phyloP scores from a whole-genome alignment of 2,329 filamentous ascomycete species.

The Pseudocercospora vitis region DNA sequence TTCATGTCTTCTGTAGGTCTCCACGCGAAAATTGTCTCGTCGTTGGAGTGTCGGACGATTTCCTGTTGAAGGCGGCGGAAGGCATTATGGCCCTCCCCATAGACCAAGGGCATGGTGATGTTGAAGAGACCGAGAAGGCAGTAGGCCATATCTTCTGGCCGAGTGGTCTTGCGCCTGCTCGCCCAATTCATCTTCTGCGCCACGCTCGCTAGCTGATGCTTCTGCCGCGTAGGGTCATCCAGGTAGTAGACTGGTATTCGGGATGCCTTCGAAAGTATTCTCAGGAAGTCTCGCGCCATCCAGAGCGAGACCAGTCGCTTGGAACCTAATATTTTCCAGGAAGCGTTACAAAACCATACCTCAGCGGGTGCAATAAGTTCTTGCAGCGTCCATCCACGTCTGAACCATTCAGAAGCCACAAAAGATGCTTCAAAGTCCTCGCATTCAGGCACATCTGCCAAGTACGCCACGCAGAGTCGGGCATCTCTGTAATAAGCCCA shows the following conservation, averaged over 20 bases:
- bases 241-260: neutral
- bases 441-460: neutral
- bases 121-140: slow-evolving; percentile 48
- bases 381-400: slow-evolving; percentile 21
- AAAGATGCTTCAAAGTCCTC: neutral
- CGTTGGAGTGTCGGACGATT: slow-evolving; percentile 9
- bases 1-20: neutral
- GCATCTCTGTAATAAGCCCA: slow-evolving; percentile 7
- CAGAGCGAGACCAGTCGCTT: slow-evolving; percentile 6
- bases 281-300: neutral
- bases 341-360: slow-evolving; percentile 16
- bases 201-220: neutral
- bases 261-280: neutral
- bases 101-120: slow-evolving; percentile 41
- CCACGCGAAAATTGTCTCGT: slow-evolving; percentile 10
- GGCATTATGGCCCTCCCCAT: slow-evolving; percentile 12
- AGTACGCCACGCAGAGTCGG: slow-evolving; percentile 5
- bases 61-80: slow-evolving; percentile 14
- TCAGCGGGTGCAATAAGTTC: slow-evolving; percentile 17
- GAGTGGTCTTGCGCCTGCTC: slow-evolving; percentile 9
- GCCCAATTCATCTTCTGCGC: slow-evolving; percentile 20
- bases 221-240: neutral
- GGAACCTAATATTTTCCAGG: slow-evolving; percentile 1
- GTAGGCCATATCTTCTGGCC: slow-evolving; percentile 46
- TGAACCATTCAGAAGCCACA: slow-evolving; percentile 7